These are phyloP conservation scores for Solanum phureja DNA, from an alignment of 257 asterid genomes.

Conservation along the genomic window DNA sequence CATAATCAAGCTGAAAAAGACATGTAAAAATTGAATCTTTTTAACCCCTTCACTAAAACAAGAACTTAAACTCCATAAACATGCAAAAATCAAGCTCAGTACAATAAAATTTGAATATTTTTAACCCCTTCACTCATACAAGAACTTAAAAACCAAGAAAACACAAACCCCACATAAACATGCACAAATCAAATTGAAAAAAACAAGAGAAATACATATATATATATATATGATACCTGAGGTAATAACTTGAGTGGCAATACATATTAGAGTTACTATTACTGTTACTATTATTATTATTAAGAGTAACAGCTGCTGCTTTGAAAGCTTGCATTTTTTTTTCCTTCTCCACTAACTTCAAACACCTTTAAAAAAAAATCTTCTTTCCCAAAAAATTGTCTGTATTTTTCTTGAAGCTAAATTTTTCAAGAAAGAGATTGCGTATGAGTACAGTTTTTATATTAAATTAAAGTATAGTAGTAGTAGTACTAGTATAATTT, in stretches of 20 bases:
- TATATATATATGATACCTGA: conserved; percentile 28
- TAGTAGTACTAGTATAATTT: background rate
- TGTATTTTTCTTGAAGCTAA: background rate
- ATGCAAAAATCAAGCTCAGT: background rate
- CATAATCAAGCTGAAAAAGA: background rate
- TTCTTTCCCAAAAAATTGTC: background rate
- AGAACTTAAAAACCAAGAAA: background rate
- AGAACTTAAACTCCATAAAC: background rate
- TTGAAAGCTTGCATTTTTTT: conserved; percentile 48
- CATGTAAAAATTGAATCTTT: background rate
- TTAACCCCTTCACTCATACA: background rate
- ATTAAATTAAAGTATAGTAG: background rate
- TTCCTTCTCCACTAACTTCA: background rate
- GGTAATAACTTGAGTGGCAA: conserved; percentile 53
- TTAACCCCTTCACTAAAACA: background rate
- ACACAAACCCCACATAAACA: background rate
- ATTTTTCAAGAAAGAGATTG: background rate
- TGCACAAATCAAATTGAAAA: background rate
- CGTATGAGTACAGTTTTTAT: conserved; percentile 19
- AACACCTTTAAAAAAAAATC: background rate
- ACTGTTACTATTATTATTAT: conserved; percentile 5
- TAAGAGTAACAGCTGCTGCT: conserved; percentile 20
- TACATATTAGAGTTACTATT: conserved; percentile 30
- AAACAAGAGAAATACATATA: no score
- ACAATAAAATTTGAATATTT: background rate